Conservation (phyloP, 2,329 filamentous ascomycete species). For the Colletotrichum liaoningense region DNA sequence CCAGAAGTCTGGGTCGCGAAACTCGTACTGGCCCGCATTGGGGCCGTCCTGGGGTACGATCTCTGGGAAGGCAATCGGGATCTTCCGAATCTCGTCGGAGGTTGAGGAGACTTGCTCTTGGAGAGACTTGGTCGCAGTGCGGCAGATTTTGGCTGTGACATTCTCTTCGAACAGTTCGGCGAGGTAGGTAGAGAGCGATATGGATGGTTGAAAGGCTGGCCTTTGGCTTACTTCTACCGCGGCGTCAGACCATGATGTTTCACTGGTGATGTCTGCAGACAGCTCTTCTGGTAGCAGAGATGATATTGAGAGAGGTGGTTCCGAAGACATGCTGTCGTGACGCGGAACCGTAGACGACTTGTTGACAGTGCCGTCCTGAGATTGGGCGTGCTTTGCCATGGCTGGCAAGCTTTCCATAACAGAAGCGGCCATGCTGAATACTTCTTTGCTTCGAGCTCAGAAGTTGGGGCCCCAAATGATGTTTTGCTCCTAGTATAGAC, state of each 20-base stretch:
- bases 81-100: slow-evolving; percentile 12
- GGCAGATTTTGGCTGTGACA: slow-evolving; percentile 36
- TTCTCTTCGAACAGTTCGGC: slow-evolving; percentile 37
- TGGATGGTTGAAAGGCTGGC: background rate
- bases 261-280: background rate
- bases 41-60: slow-evolving; percentile 36
- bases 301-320: background rate
- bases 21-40: slow-evolving; percentile 33
- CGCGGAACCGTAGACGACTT: background rate
- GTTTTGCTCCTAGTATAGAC: no score
- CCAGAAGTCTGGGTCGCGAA: slow-evolving; percentile 41
- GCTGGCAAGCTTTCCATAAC: no score
- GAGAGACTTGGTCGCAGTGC: slow-evolving; percentile 35
- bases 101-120: background rate
- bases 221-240: background rate
- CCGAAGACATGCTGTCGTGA: slow-evolving; percentile 2
- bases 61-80: slow-evolving; percentile 36
- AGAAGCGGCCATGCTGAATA: no score
- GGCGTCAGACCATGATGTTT: slow-evolving; percentile 15
- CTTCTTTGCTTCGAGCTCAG: no score
- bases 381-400: no score
- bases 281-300: background rate
- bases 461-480: no score
- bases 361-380: background rate
- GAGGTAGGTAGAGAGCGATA: background rate